Evolutionary conservation across 768 basidiomycete genomes (phyloP).

Genomic region (Termitomyces sp.): DNA sequence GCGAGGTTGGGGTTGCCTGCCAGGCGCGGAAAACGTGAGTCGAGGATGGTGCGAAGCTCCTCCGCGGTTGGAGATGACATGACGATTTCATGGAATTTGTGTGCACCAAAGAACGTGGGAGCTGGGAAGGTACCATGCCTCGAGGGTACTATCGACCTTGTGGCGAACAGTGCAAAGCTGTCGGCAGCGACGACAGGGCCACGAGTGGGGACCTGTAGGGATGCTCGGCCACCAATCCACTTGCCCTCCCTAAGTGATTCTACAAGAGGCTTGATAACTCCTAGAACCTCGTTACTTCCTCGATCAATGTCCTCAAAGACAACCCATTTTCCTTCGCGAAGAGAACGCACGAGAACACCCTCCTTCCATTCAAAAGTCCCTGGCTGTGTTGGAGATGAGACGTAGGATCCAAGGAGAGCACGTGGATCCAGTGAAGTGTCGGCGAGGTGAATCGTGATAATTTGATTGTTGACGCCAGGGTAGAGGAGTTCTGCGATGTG

Average conservation of each 20-base stretch:
- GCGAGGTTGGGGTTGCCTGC: conserved; percentile 42
- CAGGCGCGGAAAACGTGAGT: conserved; percentile 63
- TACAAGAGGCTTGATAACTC: conserved; percentile 78
- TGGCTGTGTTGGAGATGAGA: conserved; percentile 78
- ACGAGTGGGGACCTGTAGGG: conserved; percentile 69
- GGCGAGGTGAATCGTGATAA: conserved; percentile 86
- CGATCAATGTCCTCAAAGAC: conserved; percentile 91
- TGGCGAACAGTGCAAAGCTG: conserved; percentile 86
- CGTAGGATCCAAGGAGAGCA: conserved; percentile 88
- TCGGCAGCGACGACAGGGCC: conserved; percentile 74
- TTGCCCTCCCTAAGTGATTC: conserved; percentile 69
- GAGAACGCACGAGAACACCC: conserved; percentile 85
- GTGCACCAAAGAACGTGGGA: conserved; percentile 78
- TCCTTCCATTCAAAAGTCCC: conserved; percentile 97
- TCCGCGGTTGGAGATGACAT: conserved; percentile 56
- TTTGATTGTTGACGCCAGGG: conserved; percentile 58
- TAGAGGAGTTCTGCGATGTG: conserved; percentile 70
- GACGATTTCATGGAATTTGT: conserved; percentile 75
- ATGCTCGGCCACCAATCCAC: conserved; percentile 71
- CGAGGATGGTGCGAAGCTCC: conserved; percentile 72
- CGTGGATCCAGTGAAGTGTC: conserved; percentile 96
- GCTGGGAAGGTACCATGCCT: conserved; percentile 45
- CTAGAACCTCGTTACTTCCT: conserved; percentile 86
- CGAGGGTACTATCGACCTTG: conserved; percentile 61
- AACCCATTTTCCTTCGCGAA: conserved; percentile 90